Conservation (phyloP, 805 yeast species). For the Debaryomyces prosopidis region DNA sequence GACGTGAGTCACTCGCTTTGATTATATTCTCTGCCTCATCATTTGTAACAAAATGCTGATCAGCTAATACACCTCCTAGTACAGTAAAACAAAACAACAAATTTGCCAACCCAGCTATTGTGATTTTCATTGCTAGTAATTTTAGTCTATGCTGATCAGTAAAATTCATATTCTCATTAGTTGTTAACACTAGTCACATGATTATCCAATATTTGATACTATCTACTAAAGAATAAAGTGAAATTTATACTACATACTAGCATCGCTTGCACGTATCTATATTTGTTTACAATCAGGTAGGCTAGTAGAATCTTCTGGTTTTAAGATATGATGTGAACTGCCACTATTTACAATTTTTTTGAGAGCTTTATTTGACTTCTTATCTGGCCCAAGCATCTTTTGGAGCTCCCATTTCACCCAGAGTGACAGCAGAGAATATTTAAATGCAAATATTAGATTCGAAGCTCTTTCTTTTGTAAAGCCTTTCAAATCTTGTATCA, state of each 20-base stretch:
- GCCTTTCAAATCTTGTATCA: constrained; percentile 9
- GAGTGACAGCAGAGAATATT: constrained; percentile 23
- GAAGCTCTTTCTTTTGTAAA: constrained; percentile 18
- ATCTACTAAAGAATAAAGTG: too few species aligned
- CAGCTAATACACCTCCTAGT: constrained; percentile 3
- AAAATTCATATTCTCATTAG: too few species aligned
- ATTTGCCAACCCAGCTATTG: background rate
- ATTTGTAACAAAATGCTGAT: constrained; percentile 11
- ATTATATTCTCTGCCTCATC: constrained; percentile 24
- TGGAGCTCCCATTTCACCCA: constrained; percentile 34
- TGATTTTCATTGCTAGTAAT: background rate
- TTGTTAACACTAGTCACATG: too few species aligned
- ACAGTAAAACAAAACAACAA: background rate
- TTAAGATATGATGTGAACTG: background rate
- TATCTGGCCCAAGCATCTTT: constrained; percentile 25
- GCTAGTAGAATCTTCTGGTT: too few species aligned
- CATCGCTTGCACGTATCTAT: too few species aligned
- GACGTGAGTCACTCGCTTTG: constrained; percentile 36
- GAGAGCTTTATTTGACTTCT: constrained; percentile 7
- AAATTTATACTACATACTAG: too few species aligned
- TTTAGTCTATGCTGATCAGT: too few species aligned
- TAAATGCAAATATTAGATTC: constrained; percentile 29
- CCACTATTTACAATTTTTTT: background rate
- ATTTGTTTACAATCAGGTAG: too few species aligned
- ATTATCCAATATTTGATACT: too few species aligned